phyloP scores from a whole-genome alignment of 2,329 filamentous ascomycete genomes.

The Colletotrichum navitas region DNA sequence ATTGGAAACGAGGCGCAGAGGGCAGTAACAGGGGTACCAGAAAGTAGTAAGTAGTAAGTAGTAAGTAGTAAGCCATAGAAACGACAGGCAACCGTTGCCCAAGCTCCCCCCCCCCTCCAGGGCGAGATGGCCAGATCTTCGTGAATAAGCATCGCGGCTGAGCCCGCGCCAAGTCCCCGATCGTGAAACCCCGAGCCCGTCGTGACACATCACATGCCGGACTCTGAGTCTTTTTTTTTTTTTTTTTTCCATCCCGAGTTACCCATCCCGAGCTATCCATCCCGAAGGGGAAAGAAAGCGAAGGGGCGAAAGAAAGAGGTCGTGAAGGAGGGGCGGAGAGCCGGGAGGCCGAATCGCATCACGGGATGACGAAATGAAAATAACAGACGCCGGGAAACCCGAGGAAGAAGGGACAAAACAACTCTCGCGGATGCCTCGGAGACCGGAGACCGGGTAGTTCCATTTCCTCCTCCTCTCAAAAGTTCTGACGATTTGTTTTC shows the following conservation, averaged over 20 bases:
- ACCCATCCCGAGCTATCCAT: too few relatives aligned
- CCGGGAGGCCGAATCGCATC: background rate
- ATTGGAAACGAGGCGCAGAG: conserved; percentile 2
- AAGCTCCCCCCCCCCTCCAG: background rate
- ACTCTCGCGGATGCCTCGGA: background rate
- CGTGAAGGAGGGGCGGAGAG: too few relatives aligned
- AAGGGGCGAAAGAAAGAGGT: background rate
- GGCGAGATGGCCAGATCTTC: too few relatives aligned
- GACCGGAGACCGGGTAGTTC: background rate
- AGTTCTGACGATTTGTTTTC: background rate
- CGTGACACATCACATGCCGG: background rate
- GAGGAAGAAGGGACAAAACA: too few relatives aligned
- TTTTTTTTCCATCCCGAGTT: too few relatives aligned
- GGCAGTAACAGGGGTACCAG: background rate
- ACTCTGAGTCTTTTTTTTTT: too few relatives aligned
- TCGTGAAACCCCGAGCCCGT: background rate
- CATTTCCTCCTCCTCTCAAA: background rate
- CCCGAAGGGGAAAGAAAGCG: too few relatives aligned
- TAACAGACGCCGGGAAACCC: background rate
- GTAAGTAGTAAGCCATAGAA: too few relatives aligned
- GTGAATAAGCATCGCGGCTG: background rate
- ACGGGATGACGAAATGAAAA: background rate
- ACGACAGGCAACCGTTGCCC: background rate
- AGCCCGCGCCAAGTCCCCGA: background rate
- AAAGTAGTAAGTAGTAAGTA: background rate